A percentile compares a stretch with the other conserved stretches of the same genome.
Conservation (phyloP, 305 asterid genomes). For the Salvia sclarea region DNA sequence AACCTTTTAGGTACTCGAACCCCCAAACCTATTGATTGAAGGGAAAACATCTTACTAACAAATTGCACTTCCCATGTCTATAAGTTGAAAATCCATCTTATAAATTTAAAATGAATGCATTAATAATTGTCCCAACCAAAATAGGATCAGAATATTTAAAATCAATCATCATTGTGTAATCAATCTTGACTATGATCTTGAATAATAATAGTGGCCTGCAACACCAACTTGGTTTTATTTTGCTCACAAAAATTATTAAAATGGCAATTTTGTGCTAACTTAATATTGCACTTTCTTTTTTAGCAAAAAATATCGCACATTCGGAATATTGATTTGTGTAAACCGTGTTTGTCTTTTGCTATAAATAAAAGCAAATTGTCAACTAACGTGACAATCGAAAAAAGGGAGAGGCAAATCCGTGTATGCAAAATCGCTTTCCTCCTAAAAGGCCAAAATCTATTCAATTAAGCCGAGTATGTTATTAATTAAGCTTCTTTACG, state of each 20-base stretch:
- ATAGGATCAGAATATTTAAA: background rate
- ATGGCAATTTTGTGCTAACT: background rate
- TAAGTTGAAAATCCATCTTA: background rate
- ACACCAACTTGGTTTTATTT: constrained; percentile 10
- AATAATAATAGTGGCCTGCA: background rate
- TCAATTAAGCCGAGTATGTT: background rate
- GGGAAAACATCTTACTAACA: too few relatives aligned
- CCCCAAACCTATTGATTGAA: too few relatives aligned
- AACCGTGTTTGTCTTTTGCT: background rate
- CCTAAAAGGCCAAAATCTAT: background rate
- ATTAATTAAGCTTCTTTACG: constrained; percentile 2
- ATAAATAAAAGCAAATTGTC: background rate
- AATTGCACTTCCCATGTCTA: too few relatives aligned
- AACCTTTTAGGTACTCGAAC: too few relatives aligned
- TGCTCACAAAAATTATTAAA: constrained; percentile 1
- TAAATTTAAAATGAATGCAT: background rate
- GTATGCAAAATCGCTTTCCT: background rate
- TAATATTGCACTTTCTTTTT: background rate
- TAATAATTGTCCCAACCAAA: background rate
- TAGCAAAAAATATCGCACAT: too few relatives aligned
- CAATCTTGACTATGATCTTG: background rate
- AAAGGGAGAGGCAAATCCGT: constrained; percentile 15
- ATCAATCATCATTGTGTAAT: background rate
- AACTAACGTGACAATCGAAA: background rate
- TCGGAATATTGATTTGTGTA: background rate